Evolutionary conservation across 2,329 filamentous ascomycete species (phyloP).

Genomic region (Botrytis tulipae): DNA sequence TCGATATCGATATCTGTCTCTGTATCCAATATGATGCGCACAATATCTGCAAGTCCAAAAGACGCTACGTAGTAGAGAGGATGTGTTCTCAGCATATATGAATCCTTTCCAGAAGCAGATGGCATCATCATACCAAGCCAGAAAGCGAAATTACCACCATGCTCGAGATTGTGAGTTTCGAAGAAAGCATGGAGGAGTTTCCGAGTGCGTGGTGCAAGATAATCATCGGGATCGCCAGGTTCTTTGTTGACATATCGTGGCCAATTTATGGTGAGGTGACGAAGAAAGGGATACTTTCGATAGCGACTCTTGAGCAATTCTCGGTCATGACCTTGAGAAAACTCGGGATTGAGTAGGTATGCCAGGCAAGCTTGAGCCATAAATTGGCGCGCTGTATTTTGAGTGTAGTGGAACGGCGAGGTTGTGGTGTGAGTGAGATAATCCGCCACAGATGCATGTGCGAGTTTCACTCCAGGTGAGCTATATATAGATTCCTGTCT

Average conservation of each 20-base stretch:
- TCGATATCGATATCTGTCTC: conserved; percentile 26
- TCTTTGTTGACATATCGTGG: conserved; percentile 19
- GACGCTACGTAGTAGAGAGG: conserved; percentile 32
- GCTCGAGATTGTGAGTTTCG: conserved; percentile 22
- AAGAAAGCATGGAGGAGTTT: conserved; percentile 27
- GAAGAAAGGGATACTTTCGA: conserved; percentile 24
- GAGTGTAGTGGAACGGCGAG: conserved; percentile 26
- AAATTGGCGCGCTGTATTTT: conserved; percentile 23
- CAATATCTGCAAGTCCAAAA: conserved; percentile 28
- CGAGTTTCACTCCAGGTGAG: conserved; percentile 23
- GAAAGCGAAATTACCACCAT: conserved; percentile 28
- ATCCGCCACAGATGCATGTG: conserved; percentile 31
- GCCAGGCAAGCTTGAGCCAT: conserved; percentile 26
- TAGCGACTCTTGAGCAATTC: neutral
- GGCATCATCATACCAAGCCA: conserved; percentile 29
- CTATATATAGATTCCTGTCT: neutral
- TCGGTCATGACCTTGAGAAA: conserved; percentile 17
- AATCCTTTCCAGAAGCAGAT: conserved; percentile 7
- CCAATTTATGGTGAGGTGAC: conserved; percentile 22
- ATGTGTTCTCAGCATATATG: conserved; percentile 22
- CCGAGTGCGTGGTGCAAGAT: conserved; percentile 21
- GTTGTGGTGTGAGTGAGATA: conserved; percentile 26
- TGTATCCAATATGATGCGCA: conserved; percentile 25
- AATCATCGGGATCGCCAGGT: conserved; percentile 17
- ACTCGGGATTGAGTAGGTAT: conserved; percentile 27